Evolutionary conservation across 345 rosid genomes (phyloP).

Genomic region (Toxicodendron radicans): DNA sequence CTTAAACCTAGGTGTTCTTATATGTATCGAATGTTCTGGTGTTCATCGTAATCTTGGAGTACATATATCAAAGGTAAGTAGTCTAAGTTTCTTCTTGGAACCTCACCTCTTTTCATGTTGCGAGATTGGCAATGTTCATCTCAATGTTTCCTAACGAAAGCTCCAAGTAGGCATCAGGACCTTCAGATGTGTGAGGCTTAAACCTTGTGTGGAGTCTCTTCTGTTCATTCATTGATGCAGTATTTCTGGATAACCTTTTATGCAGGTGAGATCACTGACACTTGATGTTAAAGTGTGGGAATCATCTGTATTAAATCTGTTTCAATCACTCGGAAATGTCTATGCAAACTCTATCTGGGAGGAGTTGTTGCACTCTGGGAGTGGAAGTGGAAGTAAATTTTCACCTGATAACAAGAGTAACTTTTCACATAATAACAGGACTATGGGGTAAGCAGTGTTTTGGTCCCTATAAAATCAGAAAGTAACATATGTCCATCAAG

Average conservation of each 20-base stretch:
- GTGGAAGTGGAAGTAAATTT: conserved; percentile 22
- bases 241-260: conserved; percentile 13
- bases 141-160: conserved; percentile 8
- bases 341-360: conserved; percentile 83
- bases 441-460: conserved; percentile 47
- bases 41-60: conserved; percentile 86
- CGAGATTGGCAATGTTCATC: neutral
- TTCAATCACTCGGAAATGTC: conserved; percentile 70
- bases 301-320: conserved; percentile 66
- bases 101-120: neutral
- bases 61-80: conserved; percentile 71
- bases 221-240: conserved; percentile 13
- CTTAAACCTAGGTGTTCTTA: conserved; percentile 70
- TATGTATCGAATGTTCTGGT: conserved; percentile 82
- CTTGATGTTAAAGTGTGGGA: conserved; percentile 88
- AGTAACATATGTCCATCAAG: no score
- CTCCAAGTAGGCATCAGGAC: neutral
- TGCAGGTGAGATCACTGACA: conserved; percentile 75
- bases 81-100: conserved; percentile 3
- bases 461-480: no score
- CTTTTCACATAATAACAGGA: conserved; percentile 32
- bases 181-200: neutral
- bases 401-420: conserved; percentile 34
- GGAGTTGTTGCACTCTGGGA: conserved; percentile 47
- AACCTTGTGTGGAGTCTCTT: neutral